Conservation (phyloP, 1,284 basidiomycete species). For the Austroboletus rostrupii region DNA sequence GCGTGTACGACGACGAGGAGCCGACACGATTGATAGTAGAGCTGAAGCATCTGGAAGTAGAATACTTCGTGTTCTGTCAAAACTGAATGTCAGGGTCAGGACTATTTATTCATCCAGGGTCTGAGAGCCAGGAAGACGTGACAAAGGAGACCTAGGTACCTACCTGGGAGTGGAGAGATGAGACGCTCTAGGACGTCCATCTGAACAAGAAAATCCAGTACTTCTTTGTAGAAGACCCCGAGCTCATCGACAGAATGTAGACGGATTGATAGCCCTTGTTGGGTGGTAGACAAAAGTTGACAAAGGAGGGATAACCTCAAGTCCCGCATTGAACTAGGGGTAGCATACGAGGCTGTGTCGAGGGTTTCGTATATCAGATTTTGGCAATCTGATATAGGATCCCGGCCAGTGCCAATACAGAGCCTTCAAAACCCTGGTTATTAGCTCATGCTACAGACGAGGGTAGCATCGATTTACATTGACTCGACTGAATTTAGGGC, state of each 20-base stretch:
- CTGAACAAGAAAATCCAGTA: slow-evolving; percentile 29
- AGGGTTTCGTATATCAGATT: slow-evolving; percentile 28
- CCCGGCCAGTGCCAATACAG: slow-evolving; percentile 38
- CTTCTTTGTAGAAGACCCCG: slow-evolving; percentile 33
- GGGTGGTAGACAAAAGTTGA: slow-evolving; percentile 32
- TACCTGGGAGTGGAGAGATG: slow-evolving; percentile 38
- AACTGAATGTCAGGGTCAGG: slow-evolving; percentile 34
- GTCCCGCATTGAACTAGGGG: slow-evolving; percentile 28
- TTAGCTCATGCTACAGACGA: not conserved
- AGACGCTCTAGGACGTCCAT: slow-evolving; percentile 38
- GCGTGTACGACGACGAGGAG: slow-evolving; percentile 37
- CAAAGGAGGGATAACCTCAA: slow-evolving; percentile 34
- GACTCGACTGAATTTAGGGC: slow-evolving; percentile 37
- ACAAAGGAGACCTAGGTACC: slow-evolving; percentile 6
- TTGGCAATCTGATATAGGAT: slow-evolving; percentile 34
- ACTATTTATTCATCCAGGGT: slow-evolving; percentile 4
- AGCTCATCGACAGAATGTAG: slow-evolving; percentile 28
- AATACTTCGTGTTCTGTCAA: slow-evolving; percentile 38
- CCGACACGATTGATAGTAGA: slow-evolving; percentile 36
- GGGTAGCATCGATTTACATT: slow-evolving; percentile 29
- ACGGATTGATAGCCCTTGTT: slow-evolving; percentile 30
- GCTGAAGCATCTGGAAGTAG: slow-evolving; percentile 37
- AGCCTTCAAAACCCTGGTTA: slow-evolving; percentile 28
- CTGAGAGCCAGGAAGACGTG: not conserved
- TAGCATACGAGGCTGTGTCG: slow-evolving; percentile 26